Conservation (phyloP, 1,284 basidiomycete genomes). For the Sporisorium scitamineum region DNA sequence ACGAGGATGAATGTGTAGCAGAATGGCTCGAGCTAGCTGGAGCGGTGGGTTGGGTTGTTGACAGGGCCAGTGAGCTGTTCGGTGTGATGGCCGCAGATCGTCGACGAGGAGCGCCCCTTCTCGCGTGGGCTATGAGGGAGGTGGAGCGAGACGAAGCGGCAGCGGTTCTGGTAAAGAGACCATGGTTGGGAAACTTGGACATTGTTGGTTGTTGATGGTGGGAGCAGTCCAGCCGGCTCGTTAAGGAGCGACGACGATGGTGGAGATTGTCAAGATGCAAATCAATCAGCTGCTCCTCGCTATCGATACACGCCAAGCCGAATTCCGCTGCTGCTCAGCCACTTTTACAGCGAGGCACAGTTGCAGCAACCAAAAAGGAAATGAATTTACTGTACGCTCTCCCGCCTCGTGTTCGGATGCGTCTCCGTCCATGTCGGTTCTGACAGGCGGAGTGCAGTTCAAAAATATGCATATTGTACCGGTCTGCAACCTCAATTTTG, state of each 20-base stretch:
- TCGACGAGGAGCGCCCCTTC: constrained; percentile 36
- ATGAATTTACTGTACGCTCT: background rate
- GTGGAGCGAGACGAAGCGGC: constrained; percentile 40
- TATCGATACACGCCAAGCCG: constrained; percentile 11
- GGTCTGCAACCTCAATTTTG: background rate
- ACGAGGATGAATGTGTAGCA: background rate
- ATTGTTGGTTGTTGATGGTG: constrained; percentile 17
- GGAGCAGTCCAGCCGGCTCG: constrained; percentile 11
- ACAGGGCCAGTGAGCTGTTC: background rate
- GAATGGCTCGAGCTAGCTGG: background rate
- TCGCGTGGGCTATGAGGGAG: constrained; percentile 27
- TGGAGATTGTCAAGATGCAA: background rate
- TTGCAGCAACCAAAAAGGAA: background rate
- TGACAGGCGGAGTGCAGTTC: constrained; percentile 6
- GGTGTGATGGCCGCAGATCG: constrained; percentile 24
- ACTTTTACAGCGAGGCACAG: background rate
- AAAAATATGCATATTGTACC: background rate
- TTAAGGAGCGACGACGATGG: constrained; percentile 19
- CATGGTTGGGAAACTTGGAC: constrained; percentile 55
- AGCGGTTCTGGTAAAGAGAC: constrained; percentile 49
- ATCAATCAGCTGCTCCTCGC: background rate
- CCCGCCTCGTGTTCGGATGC: constrained; percentile 6
- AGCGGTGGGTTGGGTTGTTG: background rate
- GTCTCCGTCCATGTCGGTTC: background rate
- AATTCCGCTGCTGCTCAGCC: background rate